Percentiles rank a stretch among this genome's conserved stretches.
Conservation (phyloP, 129 eudicot species). For the Artemisia annua region DNA sequence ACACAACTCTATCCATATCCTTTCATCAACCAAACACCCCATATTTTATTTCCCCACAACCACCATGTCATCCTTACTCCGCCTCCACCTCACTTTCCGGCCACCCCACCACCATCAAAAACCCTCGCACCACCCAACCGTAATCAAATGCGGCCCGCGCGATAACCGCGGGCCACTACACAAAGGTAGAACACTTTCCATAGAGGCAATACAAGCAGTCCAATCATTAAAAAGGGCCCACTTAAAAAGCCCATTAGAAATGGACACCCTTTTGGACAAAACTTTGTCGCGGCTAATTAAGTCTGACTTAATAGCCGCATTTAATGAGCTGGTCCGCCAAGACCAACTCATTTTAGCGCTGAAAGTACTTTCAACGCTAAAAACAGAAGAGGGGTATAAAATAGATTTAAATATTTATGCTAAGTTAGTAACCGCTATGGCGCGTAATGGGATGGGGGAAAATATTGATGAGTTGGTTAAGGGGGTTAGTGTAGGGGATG, state of each 20-base stretch:
- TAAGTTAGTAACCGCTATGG: slow-evolving; percentile 46
- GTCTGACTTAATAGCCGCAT: slow-evolving; percentile 73
- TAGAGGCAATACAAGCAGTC: slow-evolving; percentile 85
- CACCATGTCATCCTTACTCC: slow-evolving; percentile 50
- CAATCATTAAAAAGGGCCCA: slow-evolving; percentile 83
- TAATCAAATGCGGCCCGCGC: slow-evolving; percentile 71
- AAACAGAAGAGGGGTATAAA: slow-evolving; percentile 55
- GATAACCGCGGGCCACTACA: slow-evolving; percentile 78
- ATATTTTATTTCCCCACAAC: too few species aligned
- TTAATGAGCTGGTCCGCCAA: slow-evolving; percentile 82
- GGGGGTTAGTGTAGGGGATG: slow-evolving; percentile 39
- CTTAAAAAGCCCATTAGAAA: slow-evolving; percentile 42
- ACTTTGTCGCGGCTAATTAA: slow-evolving; percentile 71
- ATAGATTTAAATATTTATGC: slow-evolving; percentile 53
- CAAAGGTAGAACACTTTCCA: slow-evolving; percentile 74
- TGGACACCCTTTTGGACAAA: slow-evolving; percentile 31
- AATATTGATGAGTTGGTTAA: slow-evolving; percentile 56
- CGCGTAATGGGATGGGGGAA: slow-evolving; percentile 38
- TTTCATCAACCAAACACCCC: too few species aligned
- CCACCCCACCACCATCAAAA: slow-evolving; percentile 26
- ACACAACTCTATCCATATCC: too few species aligned
- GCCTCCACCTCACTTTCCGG: slow-evolving; percentile 34
- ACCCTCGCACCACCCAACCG: slow-evolving; percentile 13
- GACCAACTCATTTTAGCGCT: slow-evolving; percentile 56
- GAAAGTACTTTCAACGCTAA: slow-evolving; percentile 59